Base-by-base conservation (phyloP, 2,329 filamentous ascomycete species). In the Diaporthe vexans region DNA sequence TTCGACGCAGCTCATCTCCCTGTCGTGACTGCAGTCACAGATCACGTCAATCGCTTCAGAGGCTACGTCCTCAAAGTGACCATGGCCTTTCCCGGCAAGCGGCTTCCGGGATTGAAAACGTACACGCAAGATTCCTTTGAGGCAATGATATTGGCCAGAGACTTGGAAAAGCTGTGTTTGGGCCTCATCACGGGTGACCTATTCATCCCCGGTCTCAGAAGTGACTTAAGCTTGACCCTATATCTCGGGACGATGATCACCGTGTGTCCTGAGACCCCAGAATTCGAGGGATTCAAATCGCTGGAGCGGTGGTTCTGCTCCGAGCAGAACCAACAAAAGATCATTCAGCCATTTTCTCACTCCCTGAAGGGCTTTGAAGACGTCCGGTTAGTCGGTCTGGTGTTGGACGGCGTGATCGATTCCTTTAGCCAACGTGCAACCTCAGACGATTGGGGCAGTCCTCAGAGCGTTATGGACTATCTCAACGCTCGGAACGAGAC, bases 161-260 rank as follows among this genome's bases (percentile, higher is more conserved):
- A 48, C 24, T 48, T 63, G 24, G 24, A 8, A 13, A 21, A 4
- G 21, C 24, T 63, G 15, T 46, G 58, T 13, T 3, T 1, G 19
- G 3, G 1, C 37, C 8, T 43, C 2, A 29, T 19, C 6, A 3
- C 7, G 10, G n/a, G n/a, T 13, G 17, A 26, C 0, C 1, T 19
- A 7, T 8, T 15, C 3, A 10, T 26, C 7, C 11, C 13, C 11
- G 24, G 37, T 4, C 21, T 61, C 58, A 29, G 0, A 13, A 5
- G 29, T 1, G 11, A 10, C 8, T 33, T 63, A 24, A 3, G 1
- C 11, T 13, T 61, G 37, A 17, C 3, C 19, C 3, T 63, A 26
- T 29, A 21, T 7, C n/a, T 46, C 3, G 58, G 58, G 24, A 17
- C 1, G 1, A 11, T 33, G 17, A 40, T n/a, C 3, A 13, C 17